Evolutionary conservation across 2,329 filamentous ascomycete genomes (phyloP).

Genomic region (Apiospora pterosperma): DNA sequence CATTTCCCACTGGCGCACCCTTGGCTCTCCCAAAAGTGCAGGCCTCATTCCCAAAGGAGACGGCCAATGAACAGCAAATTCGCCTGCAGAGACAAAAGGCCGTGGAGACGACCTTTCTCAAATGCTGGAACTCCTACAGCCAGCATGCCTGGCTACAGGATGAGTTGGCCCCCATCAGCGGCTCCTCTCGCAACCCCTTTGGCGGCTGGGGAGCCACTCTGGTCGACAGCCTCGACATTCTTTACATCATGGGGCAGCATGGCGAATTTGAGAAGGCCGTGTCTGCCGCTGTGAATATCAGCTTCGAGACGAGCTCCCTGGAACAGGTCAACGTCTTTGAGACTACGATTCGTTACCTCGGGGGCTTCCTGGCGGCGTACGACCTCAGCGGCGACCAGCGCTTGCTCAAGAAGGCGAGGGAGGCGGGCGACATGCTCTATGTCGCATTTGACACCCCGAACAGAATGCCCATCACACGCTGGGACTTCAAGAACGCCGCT

Average conservation of each 20-base stretch:
- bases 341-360: conserved; percentile 44
- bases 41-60: conserved; percentile 15
- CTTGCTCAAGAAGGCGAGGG: conserved; percentile 39
- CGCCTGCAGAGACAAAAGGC: conserved; percentile 25
- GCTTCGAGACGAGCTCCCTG: conserved; percentile 41
- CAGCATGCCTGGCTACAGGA: conserved; percentile 58
- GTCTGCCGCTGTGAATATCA: conserved; percentile 43
- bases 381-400: conserved; percentile 39
- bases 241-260: conserved; percentile 58
- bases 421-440: conserved; percentile 46
- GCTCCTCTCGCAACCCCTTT: conserved; percentile 22
- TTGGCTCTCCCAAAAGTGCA: conserved; percentile 19
- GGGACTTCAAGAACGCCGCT: conserved; percentile 20
- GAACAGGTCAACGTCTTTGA: conserved; percentile 41
- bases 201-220: conserved; percentile 53
- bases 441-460: conserved; percentile 46
- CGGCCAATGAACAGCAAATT: conserved; percentile 9
- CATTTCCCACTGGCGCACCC: conserved; percentile 17
- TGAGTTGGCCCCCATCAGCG: conserved; percentile 35
- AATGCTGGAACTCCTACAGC: conserved; percentile 61
- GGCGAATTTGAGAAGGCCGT: conserved; percentile 55
- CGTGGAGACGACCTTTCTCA: conserved; percentile 48
- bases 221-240: conserved; percentile 57
- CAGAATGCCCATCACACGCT: conserved; percentile 37
- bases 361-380: conserved; percentile 41